These are phyloP conservation scores for Phaseolus lunatus DNA, from an alignment of 306 rosid species.

Conservation along the genomic window DNA sequence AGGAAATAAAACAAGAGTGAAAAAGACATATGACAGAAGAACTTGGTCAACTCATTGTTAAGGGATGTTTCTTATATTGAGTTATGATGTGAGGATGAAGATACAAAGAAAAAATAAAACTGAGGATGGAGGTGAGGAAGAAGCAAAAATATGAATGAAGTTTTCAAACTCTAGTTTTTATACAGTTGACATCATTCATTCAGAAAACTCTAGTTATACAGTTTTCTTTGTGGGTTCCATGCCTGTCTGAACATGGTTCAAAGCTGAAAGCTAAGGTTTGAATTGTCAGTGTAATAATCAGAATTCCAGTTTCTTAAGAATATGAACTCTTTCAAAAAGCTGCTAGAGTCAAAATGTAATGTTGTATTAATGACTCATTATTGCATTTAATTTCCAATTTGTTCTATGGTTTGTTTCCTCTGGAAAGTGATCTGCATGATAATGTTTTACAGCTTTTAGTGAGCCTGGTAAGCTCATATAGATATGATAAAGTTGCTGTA, in stretches of 20 bases:
- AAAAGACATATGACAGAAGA: background rate
- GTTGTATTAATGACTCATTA: background rate
- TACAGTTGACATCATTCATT: background rate
- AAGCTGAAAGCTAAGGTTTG: slow-evolving; percentile 13
- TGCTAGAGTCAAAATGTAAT: background rate
- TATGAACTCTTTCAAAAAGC: background rate
- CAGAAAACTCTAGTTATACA: slow-evolving; percentile 1
- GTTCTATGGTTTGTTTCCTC: slow-evolving; percentile 9
- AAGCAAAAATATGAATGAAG: background rate
- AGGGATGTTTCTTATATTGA: background rate
- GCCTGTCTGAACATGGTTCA: background rate
- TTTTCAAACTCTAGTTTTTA: background rate
- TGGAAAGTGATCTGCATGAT: slow-evolving; percentile 31
- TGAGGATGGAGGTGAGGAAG: slow-evolving; percentile 1
- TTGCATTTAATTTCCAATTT: slow-evolving; percentile 17
- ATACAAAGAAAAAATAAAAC: background rate
- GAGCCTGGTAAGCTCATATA: slow-evolving; percentile 80
- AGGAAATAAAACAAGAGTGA: slow-evolving; percentile 12
- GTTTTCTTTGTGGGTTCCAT: no score
- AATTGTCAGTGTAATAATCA: slow-evolving; percentile 1
- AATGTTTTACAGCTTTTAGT: slow-evolving; percentile 68
- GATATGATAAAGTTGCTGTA: slow-evolving; percentile 73
- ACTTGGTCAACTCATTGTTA: background rate
- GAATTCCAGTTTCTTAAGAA: background rate
- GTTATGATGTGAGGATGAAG: background rate